Evolutionary conservation across 306 rosid species (phyloP).

Genomic region (Elaeagnus macrophylla): DNA sequence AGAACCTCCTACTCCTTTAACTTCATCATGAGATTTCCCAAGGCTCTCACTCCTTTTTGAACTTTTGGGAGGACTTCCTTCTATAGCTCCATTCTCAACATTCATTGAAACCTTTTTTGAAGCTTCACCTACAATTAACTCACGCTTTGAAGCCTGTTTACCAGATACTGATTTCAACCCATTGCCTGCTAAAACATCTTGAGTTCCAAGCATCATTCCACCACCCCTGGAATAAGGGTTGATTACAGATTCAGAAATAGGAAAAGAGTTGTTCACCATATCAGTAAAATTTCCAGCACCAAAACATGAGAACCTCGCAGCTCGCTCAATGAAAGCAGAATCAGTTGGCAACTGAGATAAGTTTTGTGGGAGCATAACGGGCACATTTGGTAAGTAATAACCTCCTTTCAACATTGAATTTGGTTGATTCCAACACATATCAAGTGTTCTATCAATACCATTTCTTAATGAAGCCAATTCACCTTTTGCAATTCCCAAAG

Average conservation of each 20-base stretch:
- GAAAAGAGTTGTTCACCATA: conserved; percentile 39
- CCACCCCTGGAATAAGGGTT: conserved; percentile 30
- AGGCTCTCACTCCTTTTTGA: conserved; percentile 46
- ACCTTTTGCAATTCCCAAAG: conserved; percentile 40
- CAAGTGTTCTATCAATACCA: conserved; percentile 47
- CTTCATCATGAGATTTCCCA: conserved; percentile 50
- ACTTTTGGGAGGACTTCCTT: conserved; percentile 45
- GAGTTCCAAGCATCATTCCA: conserved; percentile 30
- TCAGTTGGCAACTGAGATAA: conserved; percentile 83
- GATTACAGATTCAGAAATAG: conserved; percentile 42
- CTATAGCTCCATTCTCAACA: conserved; percentile 35
- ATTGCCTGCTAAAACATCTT: conserved; percentile 39
- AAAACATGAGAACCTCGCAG: conserved; percentile 82
- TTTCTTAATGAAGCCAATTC: conserved; percentile 38
- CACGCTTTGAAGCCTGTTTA: conserved; percentile 38
- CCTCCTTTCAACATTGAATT: conserved; percentile 47
- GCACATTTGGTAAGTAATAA: conserved; percentile 43
- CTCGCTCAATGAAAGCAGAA: conserved; percentile 83
- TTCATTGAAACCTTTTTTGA: conserved; percentile 37
- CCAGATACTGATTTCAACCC: conserved; percentile 30
- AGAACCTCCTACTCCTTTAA: conserved; percentile 39
- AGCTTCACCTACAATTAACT: conserved; percentile 39
- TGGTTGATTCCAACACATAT: conserved; percentile 54
- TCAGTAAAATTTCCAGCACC: conserved; percentile 53
- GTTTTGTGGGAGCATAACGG: conserved; percentile 46